Conservation (phyloP, 768 basidiomycete genomes). For the Multifurca ochricompacta region DNA sequence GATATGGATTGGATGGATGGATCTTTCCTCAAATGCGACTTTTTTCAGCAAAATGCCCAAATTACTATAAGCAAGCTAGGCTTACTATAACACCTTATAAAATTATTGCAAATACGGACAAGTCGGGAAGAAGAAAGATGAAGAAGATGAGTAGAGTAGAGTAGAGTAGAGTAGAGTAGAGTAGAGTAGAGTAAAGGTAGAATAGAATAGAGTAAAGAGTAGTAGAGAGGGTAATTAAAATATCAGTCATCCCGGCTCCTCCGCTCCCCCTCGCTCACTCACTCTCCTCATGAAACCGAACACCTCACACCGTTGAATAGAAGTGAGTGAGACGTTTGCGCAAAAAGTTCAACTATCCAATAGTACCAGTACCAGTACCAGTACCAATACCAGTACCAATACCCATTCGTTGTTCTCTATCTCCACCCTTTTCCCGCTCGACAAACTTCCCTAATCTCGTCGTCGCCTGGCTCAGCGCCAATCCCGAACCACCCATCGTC, state of each 20-base stretch:
- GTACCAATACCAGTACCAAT: neutral
- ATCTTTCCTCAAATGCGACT: neutral
- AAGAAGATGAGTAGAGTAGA: neutral
- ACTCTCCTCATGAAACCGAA: too few relatives aligned
- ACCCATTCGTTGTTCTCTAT: neutral
- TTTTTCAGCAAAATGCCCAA: neutral
- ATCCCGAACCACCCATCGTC: slow-evolving; percentile 8
- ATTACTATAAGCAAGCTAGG: neutral
- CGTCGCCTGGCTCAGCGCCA: slow-evolving; percentile 16
- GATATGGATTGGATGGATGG: too few relatives aligned
- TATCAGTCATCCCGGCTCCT: too few relatives aligned
- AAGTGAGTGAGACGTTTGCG: too few relatives aligned
- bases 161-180: neutral
- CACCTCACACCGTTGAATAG: too few relatives aligned
- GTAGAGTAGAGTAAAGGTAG: neutral
- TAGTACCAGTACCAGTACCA: too few relatives aligned
- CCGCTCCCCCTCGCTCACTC: too few relatives aligned
- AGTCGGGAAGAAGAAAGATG: neutral
- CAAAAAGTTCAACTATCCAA: too few relatives aligned
- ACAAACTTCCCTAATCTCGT: slow-evolving; percentile 14
- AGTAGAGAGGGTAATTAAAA: too few relatives aligned
- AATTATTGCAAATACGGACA: slow-evolving; percentile 10
- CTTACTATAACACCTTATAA: slow-evolving; percentile 5
- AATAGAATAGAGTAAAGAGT: too few relatives aligned
- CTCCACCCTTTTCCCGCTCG: slow-evolving; percentile 14